Conservation (phyloP, 2,329 filamentous ascomycete genomes). For the Incumbomyces delicatus region DNA sequence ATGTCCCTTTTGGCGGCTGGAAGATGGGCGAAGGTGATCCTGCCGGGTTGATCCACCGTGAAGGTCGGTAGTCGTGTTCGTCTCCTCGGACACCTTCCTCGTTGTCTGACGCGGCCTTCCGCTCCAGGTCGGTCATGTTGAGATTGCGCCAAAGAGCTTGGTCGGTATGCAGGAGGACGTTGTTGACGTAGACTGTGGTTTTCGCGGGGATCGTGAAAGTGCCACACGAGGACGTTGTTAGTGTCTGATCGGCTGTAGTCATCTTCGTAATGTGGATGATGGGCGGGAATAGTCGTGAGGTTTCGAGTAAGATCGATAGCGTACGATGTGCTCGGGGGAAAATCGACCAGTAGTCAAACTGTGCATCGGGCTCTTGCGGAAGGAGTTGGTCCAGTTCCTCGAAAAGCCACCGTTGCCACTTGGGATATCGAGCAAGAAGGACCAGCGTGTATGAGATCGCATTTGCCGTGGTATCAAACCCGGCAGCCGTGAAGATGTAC, state of each 20-base stretch:
- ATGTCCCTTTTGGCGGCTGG: constrained; percentile 32
- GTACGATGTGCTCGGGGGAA: constrained; percentile 37
- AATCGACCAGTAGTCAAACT: constrained; percentile 32
- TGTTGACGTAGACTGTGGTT: constrained; percentile 30
- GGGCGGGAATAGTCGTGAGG: constrained; percentile 34
- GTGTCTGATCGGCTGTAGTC: constrained; percentile 23
- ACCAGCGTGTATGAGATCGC: constrained; percentile 42
- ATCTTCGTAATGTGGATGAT: constrained; percentile 30
- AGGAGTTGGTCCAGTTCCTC: constrained; percentile 39
- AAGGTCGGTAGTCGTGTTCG: constrained; percentile 29
- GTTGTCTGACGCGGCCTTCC: not conserved
- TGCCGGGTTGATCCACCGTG: constrained; percentile 29
- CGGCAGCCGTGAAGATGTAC: constrained; percentile 18
- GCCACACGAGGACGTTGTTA: constrained; percentile 21
- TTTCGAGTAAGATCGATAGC: constrained; percentile 42
- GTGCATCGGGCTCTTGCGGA: constrained; percentile 13
- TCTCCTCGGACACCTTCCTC: constrained; percentile 17
- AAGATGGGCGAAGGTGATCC: constrained; percentile 9
- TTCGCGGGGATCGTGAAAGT: constrained; percentile 26
- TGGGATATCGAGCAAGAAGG: constrained; percentile 36
- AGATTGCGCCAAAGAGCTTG: constrained; percentile 21
- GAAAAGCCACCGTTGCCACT: constrained; percentile 44
- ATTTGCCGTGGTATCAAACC: constrained; percentile 39
- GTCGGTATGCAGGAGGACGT: constrained; percentile 23
- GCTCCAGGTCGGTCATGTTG: not conserved